Base-by-base conservation (phyloP, 2,329 filamentous ascomycete species). In the Penicillium sp. region DNA sequence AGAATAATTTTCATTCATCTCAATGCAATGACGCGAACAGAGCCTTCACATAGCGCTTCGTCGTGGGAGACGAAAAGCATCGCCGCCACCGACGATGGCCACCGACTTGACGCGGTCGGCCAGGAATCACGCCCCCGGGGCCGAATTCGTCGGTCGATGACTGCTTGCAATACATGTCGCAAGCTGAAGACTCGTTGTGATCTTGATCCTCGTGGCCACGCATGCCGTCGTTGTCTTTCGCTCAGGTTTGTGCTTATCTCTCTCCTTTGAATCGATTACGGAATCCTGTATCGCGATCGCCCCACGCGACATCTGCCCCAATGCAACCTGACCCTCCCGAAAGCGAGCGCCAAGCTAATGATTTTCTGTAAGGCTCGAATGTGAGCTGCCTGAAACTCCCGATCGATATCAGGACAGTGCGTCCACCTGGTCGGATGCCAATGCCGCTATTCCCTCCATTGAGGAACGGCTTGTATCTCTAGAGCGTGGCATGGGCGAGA, bases 131-230 rank as follows among this genome's bases (percentile, higher is more conserved):
- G 70, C 22, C 70, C 70, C 11, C 67, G 70, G 52, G 68, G 68
- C 22, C 70, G 71, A 14, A 73, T 74, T 35, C 69, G 71, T 44
- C 71, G 71, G 27, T 73, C 71, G 10, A 73, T 73, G 71, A 74
- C 71, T 19, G 71, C 71, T 8, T 74, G 71, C 62, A 69, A 74
- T 62, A 74, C 71, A 21, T 74, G 71, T 53, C 71, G 71, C 56
- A 74, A 74, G 64, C 65, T 74, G 50, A 74, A 74, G 58, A 74
- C 71, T 29, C 65, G 71, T n/a, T 74, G 71, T 47, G 71, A 74
- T 54, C 51, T 73, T 33, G 71, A 73, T 59, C 70, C 71, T 8
- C 69, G 71, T 13, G 69, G 69, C 21, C 71, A 73, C 65, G 68
- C 71, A 39, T 74, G 71, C 56, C 71, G 71, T 49, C 71, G 71